phyloP scores from a whole-genome alignment of 2,329 filamentous ascomycete genomes.

The Phoma herbarum region DNA sequence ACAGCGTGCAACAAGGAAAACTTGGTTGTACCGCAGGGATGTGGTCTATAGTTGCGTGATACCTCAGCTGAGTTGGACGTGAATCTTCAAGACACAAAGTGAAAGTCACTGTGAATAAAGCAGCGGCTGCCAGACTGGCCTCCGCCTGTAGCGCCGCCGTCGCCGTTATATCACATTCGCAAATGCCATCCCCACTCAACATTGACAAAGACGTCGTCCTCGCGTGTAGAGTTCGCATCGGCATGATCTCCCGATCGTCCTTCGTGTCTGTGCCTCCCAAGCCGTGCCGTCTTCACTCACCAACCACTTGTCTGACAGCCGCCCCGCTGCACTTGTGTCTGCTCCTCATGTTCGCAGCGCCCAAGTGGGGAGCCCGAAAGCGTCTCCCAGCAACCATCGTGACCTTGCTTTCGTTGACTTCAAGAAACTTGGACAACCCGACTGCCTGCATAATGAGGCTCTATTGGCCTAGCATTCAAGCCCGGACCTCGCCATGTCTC shows the following conservation, averaged over 20 bases:
- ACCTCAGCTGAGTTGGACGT: background rate
- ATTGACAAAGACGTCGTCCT: constrained; percentile 7
- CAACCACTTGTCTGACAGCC: constrained; percentile 13
- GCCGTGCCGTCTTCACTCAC: constrained; percentile 19
- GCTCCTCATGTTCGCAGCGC: constrained; percentile 21
- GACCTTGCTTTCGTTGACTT: constrained; percentile 18
- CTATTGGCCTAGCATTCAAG: background rate
- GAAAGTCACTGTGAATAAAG: background rate
- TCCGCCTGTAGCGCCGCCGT: background rate
- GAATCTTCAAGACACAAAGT: background rate
- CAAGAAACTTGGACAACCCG: constrained; percentile 13
- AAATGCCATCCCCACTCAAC: constrained; percentile 10
- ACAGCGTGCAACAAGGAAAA: constrained; percentile 16
- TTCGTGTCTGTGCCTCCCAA: constrained; percentile 13
- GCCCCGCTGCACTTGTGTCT: constrained; percentile 13
- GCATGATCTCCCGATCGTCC: constrained; percentile 21
- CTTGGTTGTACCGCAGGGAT: constrained; percentile 25
- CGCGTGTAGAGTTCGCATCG: constrained; percentile 19
- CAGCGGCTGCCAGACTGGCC: background rate
- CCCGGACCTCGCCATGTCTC: background rate
- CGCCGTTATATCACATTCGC: background rate
- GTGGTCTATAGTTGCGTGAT: background rate
- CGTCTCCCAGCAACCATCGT: constrained; percentile 21
- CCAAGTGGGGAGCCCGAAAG: constrained; percentile 14
- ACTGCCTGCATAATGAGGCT: constrained; percentile 2